Base-by-base conservation (phyloP, 495 filamentous ascomycete species). In the Barbatosphaeria neglecta region DNA sequence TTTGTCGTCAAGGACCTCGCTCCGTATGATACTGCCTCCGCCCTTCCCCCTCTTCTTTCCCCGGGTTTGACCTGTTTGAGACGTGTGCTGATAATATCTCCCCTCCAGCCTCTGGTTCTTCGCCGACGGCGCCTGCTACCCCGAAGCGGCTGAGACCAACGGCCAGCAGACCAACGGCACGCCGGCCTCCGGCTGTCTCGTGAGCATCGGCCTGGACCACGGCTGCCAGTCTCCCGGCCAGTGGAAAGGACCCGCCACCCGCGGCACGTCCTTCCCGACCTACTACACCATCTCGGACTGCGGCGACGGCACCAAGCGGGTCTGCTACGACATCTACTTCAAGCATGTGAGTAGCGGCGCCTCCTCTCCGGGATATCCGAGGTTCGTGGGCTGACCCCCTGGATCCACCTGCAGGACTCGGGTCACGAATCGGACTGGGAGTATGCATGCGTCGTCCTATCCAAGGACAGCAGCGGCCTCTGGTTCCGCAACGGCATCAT, bases 271-370 rank as follows among this genome's bases (percentile, higher is more conserved):
- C 1, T 41, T 41, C 39, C 39, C 39, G 22, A 41, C 39, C 5
- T 41, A 41, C 22, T 41, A 41, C 22, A 41, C 39, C 22, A 6
- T 41, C 4, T 6, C 20, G 10, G 39, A 41, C 39, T 41, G 39
- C 39, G 3, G 20, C 9, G 39, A 25, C 22, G 11, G 20, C 20
- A 41, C 39, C 18, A 11, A 15, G 18, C 39, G 39, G 10, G 39
- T 41, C 39, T 41, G 39, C 39, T 41, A 41, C 39, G 39, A 41
- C 22, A 41, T 41, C 39, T 41, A 41, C 22, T 41, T 41, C 39
- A 41, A 13, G 10, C 39, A 41, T 18, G 35, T 37, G 35, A 37
- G 35, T 37, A 18, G 4, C 17, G 13, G 13, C 17, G 11, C 35
- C 11, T 18, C 15, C 28, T 33, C 28, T 33, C 28, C 7, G 15